Evolutionary conservation across 768 basidiomycete species (phyloP).

Genomic region (Trametes maxima): DNA sequence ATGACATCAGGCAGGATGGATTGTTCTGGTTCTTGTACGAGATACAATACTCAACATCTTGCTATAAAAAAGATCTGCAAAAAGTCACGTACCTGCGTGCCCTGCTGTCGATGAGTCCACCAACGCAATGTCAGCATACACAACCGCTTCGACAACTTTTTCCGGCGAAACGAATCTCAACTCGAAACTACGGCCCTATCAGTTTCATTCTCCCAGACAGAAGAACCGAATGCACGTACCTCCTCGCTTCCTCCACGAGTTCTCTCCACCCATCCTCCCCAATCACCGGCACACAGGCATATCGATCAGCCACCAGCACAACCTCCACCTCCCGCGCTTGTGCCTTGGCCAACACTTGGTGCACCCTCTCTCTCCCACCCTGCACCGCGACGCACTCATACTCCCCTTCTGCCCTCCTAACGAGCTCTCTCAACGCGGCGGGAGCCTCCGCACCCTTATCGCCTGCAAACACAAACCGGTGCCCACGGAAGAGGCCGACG

Average conservation of each 20-base stretch:
- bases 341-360: constrained; percentile 52
- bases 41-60: constrained; percentile 6
- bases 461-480: constrained; percentile 62
- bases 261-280: constrained; percentile 58
- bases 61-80: background rate
- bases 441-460: constrained; percentile 56
- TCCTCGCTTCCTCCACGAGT: constrained; percentile 51
- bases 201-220: background rate
- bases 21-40: constrained; percentile 12
- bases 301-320: constrained; percentile 54
- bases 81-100: constrained; percentile 12
- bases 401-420: constrained; percentile 59
- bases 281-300: constrained; percentile 49
- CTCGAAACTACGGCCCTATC: constrained; percentile 34
- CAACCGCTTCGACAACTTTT: constrained; percentile 54
- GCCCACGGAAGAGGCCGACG: constrained; percentile 51
- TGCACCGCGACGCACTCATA: constrained; percentile 63
- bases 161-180: constrained; percentile 48
- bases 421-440: constrained; percentile 52
- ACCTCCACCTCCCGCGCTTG: constrained; percentile 47
- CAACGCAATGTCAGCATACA: constrained; percentile 38
- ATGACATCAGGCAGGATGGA: constrained; percentile 52
- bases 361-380: constrained; percentile 51
- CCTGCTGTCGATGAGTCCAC: constrained; percentile 42
- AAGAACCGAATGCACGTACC: constrained; percentile 37